phyloP scores from a whole-genome alignment of 1,284 basidiomycete species.

The Naganishia sp. region DNA sequence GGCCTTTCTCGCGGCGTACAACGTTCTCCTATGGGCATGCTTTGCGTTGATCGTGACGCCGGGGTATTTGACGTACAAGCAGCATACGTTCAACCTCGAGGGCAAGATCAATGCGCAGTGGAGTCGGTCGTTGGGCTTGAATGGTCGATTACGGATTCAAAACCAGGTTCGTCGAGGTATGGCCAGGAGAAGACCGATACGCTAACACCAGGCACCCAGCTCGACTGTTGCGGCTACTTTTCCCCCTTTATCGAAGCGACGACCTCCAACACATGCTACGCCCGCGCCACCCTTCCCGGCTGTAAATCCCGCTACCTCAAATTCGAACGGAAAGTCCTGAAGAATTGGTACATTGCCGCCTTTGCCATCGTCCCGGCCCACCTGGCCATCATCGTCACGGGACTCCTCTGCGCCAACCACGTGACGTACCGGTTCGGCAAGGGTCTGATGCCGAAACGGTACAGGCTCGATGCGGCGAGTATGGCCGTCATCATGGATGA shows the following conservation, averaged over 20 bases:
- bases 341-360: constrained; percentile 61
- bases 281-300: constrained; percentile 64
- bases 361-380: constrained; percentile 69
- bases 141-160: constrained; percentile 64
- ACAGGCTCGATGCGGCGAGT: constrained; percentile 63
- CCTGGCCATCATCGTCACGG: constrained; percentile 64
- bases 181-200: background rate
- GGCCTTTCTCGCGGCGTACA: constrained; percentile 69
- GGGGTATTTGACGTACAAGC: constrained; percentile 70
- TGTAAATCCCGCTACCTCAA: constrained; percentile 67
- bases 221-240: constrained; percentile 70
- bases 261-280: constrained; percentile 65
- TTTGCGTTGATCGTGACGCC: constrained; percentile 65
- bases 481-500: constrained; percentile 74
- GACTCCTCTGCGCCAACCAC: constrained; percentile 69
- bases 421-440: constrained; percentile 75
- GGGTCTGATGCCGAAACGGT: constrained; percentile 72
- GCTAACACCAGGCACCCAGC: constrained; percentile 37
- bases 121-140: constrained; percentile 61
- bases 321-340: constrained; percentile 63
- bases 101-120: constrained; percentile 71
- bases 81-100: constrained; percentile 67
- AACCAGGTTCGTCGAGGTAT: constrained; percentile 54
- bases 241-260: constrained; percentile 67
- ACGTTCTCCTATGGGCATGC: constrained; percentile 68